Conservation (phyloP, 345 rosid species). For the Eucalyptus coolabah region DNA sequence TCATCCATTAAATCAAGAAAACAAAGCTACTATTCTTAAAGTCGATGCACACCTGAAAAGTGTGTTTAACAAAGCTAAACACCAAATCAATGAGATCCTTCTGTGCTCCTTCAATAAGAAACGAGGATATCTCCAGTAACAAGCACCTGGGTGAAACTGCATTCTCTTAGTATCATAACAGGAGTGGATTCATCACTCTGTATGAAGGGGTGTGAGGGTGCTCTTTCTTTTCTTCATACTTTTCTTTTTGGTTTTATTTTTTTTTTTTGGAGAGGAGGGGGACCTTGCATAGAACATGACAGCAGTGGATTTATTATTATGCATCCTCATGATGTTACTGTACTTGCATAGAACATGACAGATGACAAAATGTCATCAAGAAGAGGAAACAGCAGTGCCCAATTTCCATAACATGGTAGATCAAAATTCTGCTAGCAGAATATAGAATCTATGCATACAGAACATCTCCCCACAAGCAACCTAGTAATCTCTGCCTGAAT, state of each 20-base stretch:
- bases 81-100: conserved; percentile 59
- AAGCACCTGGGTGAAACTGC: conserved; percentile 19
- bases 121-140: conserved; percentile 59
- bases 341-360: not conserved
- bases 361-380: not conserved
- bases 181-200: not conserved
- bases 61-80: conserved; percentile 41
- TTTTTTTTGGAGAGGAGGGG: not conserved
- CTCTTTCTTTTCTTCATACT: not conserved
- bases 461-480: too few species aligned
- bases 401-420: not conserved
- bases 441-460: not conserved
- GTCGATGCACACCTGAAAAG: conserved; percentile 39
- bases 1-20: not conserved
- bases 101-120: conserved; percentile 62
- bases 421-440: not conserved
- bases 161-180: not conserved
- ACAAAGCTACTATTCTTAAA: not conserved
- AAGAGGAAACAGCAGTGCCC: not conserved
- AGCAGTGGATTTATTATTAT: not conserved
- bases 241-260: too few species aligned
- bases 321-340: not conserved
- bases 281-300: not conserved
- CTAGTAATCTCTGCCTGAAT: not conserved
- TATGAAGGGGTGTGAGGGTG: not conserved